These are phyloP conservation scores for Alternaria alternata DNA, from an alignment of 2,329 filamentous ascomycete genomes.

Conservation along the genomic window DNA sequence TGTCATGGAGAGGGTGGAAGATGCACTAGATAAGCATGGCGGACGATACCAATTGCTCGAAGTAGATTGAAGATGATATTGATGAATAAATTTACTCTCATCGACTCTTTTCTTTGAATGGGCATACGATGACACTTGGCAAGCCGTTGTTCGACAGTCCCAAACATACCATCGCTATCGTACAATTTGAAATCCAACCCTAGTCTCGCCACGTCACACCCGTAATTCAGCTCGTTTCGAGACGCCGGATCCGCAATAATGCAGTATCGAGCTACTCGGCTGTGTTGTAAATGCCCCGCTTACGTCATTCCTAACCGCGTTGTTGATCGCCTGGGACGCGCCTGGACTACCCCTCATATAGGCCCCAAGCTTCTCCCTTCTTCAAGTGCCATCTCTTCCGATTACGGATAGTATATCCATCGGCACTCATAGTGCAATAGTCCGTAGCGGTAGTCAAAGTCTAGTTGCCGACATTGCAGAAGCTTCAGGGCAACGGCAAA, in stretches of 20 bases:
- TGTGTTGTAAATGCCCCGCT: background rate
- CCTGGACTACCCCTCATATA: background rate
- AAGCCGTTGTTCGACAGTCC: background rate
- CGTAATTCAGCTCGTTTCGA: background rate
- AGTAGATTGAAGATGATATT: slow-evolving; percentile 42
- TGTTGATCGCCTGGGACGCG: background rate
- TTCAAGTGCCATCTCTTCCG: background rate
- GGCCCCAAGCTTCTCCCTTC: background rate
- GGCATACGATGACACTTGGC: background rate
- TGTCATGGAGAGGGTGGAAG: slow-evolving; percentile 80
- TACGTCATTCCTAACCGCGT: background rate
- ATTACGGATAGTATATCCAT: background rate
- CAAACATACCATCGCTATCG: background rate
- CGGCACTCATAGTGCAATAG: background rate
- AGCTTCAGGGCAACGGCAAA: too few relatives aligned
- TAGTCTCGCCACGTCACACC: background rate
- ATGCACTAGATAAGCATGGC: slow-evolving; percentile 68
- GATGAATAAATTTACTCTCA: background rate
- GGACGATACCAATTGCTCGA: slow-evolving; percentile 61
- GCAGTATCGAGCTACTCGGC: background rate
- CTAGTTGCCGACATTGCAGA: background rate
- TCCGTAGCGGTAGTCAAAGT: background rate
- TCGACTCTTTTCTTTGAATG: background rate
- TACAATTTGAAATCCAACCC: background rate
- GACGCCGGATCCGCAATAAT: background rate